phyloP scores from a whole-genome alignment of 495 filamentous ascomycete species.

The Usnea hakonensis region DNA sequence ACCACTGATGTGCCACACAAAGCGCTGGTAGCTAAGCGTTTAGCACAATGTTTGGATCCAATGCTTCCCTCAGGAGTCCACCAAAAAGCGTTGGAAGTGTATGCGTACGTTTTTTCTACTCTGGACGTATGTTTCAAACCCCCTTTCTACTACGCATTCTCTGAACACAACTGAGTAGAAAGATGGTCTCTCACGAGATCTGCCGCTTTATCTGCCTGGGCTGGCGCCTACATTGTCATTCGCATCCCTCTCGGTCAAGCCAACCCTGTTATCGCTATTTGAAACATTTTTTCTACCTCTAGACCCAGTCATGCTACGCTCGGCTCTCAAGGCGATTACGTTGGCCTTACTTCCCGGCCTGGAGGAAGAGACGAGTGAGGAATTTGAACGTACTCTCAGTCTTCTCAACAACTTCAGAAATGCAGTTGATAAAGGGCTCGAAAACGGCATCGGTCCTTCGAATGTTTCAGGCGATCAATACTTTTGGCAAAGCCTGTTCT shows the following conservation, averaged over 20 bases:
- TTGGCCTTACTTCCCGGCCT: constrained; percentile 80
- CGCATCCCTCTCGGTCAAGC: constrained; percentile 80
- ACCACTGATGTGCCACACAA: constrained; percentile 73
- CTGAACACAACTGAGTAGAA: constrained; percentile 29
- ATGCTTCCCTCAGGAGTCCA: constrained; percentile 94
- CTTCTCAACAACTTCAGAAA: constrained; percentile 71
- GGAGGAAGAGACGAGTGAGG: constrained; percentile 93
- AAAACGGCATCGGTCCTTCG: constrained; percentile 38
- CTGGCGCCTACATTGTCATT: constrained; percentile 83
- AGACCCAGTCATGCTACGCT: constrained; percentile 61
- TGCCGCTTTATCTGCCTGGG: constrained; percentile 82
- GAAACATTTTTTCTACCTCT: constrained; percentile 71
- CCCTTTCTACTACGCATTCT: background rate
- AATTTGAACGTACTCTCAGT: constrained; percentile 80
- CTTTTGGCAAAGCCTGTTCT: constrained; percentile 98
- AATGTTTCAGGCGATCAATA: constrained; percentile 65
- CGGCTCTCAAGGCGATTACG: constrained; percentile 82
- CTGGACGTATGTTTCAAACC: constrained; percentile 42
- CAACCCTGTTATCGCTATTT: constrained; percentile 72
- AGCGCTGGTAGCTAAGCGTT: constrained; percentile 72
- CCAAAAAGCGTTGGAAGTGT: constrained; percentile 93
- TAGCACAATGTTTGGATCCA: constrained; percentile 93
- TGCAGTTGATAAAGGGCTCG: constrained; percentile 48
- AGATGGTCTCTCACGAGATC: constrained; percentile 69
- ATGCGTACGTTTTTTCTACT: constrained; percentile 73